Evolutionary conservation across 495 filamentous ascomycete species (phyloP).

Genomic region (Eremomyces bilateralis): DNA sequence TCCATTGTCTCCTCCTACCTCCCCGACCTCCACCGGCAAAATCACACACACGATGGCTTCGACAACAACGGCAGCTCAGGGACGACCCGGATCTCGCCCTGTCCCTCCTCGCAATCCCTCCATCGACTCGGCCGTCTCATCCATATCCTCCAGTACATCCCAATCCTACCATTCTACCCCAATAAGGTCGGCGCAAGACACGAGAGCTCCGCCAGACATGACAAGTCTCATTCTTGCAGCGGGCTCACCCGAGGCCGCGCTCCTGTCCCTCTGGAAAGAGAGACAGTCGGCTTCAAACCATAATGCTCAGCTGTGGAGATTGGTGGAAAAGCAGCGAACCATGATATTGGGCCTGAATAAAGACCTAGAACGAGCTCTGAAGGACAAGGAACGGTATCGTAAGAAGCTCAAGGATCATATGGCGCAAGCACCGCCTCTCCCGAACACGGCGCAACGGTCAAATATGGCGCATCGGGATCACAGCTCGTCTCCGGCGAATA

Average conservation of each 20-base stretch:
- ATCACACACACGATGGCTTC: not conserved
- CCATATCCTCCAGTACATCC: constrained; percentile 43
- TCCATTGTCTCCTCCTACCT: not conserved
- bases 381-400: constrained; percentile 86
- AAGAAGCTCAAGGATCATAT: constrained; percentile 70
- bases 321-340: constrained; percentile 88
- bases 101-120: constrained; percentile 59
- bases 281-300: constrained; percentile 74
- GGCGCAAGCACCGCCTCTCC: constrained; percentile 26
- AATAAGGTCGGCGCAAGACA: constrained; percentile 6
- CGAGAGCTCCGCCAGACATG: constrained; percentile 15
- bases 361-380: constrained; percentile 74
- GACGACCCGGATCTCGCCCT: constrained; percentile 18
- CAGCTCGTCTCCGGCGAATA: constrained; percentile 12
- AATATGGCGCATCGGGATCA: constrained; percentile 11
- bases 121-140: constrained; percentile 85
- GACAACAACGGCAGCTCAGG: constrained; percentile 7
- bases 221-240: constrained; percentile 34
- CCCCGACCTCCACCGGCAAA: not conserved
- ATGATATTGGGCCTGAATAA: constrained; percentile 89
- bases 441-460: constrained; percentile 14
- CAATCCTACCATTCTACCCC: constrained; percentile 30
- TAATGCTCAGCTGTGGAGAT: constrained; percentile 79
- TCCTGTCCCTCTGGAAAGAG: constrained; percentile 73
- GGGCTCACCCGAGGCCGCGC: constrained; percentile 74